Percentiles rank a stretch among this genome's conserved stretches.
phyloP scores from a whole-genome alignment of 495 filamentous ascomycete genomes.

The Annulohypoxylon moriforme region DNA sequence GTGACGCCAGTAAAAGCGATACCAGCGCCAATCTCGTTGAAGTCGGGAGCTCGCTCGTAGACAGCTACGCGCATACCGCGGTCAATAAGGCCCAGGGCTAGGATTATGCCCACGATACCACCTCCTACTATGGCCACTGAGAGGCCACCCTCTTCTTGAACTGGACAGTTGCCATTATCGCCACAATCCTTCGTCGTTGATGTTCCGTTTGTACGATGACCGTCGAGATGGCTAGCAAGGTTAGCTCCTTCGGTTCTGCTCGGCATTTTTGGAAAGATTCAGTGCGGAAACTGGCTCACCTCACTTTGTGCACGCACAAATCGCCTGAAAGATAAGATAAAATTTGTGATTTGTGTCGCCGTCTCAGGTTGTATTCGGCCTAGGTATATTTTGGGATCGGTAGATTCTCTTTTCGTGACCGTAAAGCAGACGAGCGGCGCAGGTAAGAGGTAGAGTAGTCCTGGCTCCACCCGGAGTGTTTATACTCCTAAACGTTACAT shows the following conservation, averaged over 20 bases:
- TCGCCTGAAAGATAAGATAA: background rate
- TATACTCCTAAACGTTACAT: constrained; percentile 13
- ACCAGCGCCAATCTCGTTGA: constrained; percentile 59
- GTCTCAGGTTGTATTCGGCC: background rate
- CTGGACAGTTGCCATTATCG: background rate
- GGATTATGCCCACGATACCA: constrained; percentile 55
- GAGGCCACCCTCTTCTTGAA: background rate
- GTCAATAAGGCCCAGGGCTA: constrained; percentile 52
- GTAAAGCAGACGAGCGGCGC: background rate
- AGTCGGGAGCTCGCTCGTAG: constrained; percentile 54
- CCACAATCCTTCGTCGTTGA: background rate
- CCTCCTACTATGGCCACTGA: constrained; percentile 55
- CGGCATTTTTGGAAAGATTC: background rate
- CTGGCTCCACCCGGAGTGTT: constrained; percentile 3
- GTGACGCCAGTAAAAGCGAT: constrained; percentile 58
- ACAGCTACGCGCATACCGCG: constrained; percentile 50
- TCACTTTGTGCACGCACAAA: background rate
- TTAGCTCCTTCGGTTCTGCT: constrained; percentile 2
- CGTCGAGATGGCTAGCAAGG: background rate
- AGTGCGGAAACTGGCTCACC: background rate
- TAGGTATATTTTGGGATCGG: background rate
- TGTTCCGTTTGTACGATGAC: background rate
- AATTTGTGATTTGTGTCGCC: background rate
- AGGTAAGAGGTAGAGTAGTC: background rate
- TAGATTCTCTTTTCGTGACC: background rate